Evolutionary conservation across 345 rosid species (phyloP).

Genomic region (Dipteronia dyeriana): DNA sequence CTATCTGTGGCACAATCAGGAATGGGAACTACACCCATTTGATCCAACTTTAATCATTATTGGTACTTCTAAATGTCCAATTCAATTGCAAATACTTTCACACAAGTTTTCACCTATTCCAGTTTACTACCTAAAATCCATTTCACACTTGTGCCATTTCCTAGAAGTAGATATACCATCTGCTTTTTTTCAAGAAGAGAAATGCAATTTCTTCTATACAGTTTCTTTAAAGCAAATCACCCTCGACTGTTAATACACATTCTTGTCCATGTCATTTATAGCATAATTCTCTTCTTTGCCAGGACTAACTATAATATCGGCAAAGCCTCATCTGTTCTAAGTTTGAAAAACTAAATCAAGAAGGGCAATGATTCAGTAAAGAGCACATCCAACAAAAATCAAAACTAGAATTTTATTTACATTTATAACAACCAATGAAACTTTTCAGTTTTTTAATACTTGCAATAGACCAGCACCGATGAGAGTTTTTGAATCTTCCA

Average conservation of each 20-base stretch:
- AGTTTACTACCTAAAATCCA: neutral
- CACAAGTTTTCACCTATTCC: neutral
- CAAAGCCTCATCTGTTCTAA: neutral
- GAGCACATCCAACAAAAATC: neutral
- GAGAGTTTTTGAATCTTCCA: constrained; percentile 17
- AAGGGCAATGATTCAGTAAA: neutral
- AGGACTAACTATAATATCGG: neutral
- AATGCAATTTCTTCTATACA: too few relatives aligned
- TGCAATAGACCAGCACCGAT: constrained; percentile 7
- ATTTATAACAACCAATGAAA: constrained; percentile 4
- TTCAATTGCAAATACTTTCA: neutral
- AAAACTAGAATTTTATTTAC: constrained; percentile 5
- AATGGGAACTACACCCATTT: neutral
- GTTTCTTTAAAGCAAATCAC: too few relatives aligned
- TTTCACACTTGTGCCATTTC: neutral
- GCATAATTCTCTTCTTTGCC: neutral
- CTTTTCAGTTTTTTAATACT: constrained; percentile 7
- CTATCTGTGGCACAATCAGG: too few relatives aligned
- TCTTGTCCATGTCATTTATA: neutral
- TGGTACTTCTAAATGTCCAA: neutral
- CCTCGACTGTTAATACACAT: too few relatives aligned
- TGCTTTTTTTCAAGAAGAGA: too few relatives aligned
- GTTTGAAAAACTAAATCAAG: neutral
- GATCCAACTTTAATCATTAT: too few relatives aligned
- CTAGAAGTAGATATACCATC: neutral